Evolutionary conservation across 2,329 filamentous ascomycete genomes (phyloP), one percentile per base, ranked within the genome.

Genomic region (Stemphylium vesicarium): DNA sequence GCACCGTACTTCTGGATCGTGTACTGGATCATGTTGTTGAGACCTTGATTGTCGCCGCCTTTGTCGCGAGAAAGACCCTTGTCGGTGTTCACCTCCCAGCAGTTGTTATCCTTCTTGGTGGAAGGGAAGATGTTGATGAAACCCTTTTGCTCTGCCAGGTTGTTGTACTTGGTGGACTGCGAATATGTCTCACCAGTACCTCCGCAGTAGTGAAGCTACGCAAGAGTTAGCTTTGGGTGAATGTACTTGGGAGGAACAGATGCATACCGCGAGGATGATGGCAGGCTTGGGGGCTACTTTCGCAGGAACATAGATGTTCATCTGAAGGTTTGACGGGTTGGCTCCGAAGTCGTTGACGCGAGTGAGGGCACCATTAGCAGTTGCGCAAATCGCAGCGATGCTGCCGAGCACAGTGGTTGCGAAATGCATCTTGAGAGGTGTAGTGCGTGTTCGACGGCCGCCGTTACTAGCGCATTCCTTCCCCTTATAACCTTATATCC

Each of bases 111-210:
- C 53, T 82, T 80, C 0, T 80, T 80, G 3, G 80, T 81, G 45
- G 79, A 73, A 0, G 84, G 82, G 69, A 82, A 87, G 64, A 87
- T 83, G 52, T 83, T 79, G 50, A 88, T 85, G 71, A 83, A 86
- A 35, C 83, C 84, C 49, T 85, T 77, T 40, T 76, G 65, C 55
- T 82, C 80, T 5, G 85, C 82, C 10, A 83, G 73, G 1, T 75
- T 70, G 35, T 53, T 57, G 29, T 65, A 60, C 22, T 57, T 60
- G 16, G 66, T 68, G 9, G 54, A 42, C 7, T 31, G n/a, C 11
- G 54, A 52, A 46, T 65, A 69, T n/a, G 41, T 33, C 32, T 76
- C 69, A 2, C 81, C 85, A 15, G 53, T 60, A n/a, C 70, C 71
- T 12, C 56, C 59, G 41, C 71, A 74, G 12, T 54, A 53, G 39